Evolutionary conservation across 2,329 filamentous ascomycete species (phyloP).

Genomic region (Claviceps humidiphila): DNA sequence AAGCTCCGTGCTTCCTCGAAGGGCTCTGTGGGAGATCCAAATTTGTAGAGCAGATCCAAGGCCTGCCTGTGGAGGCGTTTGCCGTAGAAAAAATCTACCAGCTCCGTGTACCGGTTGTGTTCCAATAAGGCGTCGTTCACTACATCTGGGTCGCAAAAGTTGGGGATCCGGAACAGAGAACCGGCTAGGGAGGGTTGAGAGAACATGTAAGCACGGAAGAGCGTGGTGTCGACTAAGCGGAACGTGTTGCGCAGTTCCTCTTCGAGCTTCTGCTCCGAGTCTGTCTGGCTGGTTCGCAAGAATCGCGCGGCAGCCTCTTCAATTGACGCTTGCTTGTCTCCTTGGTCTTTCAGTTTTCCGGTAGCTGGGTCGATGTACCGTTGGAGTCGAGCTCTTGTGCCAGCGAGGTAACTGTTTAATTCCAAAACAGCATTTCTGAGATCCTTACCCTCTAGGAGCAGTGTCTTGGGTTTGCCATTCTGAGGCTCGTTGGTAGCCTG

Average conservation of each 20-base stretch:
- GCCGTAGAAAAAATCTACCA: conserved; percentile 95
- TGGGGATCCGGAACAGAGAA: conserved; percentile 85
- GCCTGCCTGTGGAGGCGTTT: conserved; percentile 87
- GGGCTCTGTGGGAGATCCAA: conserved; percentile 49
- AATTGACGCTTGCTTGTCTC: conserved; percentile 27
- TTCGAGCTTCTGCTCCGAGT: conserved; percentile 50
- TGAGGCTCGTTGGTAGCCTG: conserved; percentile 34
- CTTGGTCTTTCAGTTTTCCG: conserved; percentile 43
- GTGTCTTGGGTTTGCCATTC: conserved; percentile 28
- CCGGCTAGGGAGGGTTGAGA: conserved; percentile 72
- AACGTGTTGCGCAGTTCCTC: conserved; percentile 63
- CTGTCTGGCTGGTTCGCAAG: conserved; percentile 32
- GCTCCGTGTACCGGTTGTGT: conserved; percentile 75
- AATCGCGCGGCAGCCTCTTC: conserved; percentile 43
- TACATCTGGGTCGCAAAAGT: conserved; percentile 92
- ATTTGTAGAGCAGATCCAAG: conserved; percentile 66
- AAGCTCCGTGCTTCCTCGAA: conserved; percentile 43
- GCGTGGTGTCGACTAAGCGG: conserved; percentile 77
- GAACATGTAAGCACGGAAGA: conserved; percentile 94
- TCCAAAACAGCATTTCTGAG: conserved; percentile 70
- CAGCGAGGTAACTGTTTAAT: conserved; percentile 76
- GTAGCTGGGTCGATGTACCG: conserved; percentile 48
- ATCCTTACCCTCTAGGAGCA: conserved; percentile 61
- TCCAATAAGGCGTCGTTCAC: conserved; percentile 88
- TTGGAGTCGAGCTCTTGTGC: conserved; percentile 58